Evolutionary conservation across 768 basidiomycete genomes (phyloP), one percentile per base, ranked within the genome.

Genomic region (Collybia nuda): DNA sequence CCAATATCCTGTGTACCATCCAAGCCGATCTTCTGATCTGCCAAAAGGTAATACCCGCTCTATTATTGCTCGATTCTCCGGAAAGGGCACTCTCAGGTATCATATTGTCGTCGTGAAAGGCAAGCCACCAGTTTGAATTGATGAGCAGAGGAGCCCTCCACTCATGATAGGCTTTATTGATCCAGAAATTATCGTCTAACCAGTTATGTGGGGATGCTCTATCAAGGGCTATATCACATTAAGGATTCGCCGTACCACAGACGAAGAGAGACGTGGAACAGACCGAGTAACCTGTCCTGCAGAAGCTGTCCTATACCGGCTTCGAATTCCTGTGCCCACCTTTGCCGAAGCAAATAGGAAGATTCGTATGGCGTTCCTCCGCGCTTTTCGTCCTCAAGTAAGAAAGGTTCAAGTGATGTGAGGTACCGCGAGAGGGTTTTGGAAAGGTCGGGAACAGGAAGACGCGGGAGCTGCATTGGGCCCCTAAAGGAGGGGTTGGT

Each of bases 51-150:
- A 88, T 75, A 15, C 75, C 76, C 18, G 67, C 64, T 36, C 67
- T 67, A 51, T 63, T 69, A 40, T 73, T 63, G 47, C 65, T 71
- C 3, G 70, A 70, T 49, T 72, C 67, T 44, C 67, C 69, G 15
- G 59, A 61, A 18, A 71, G 57, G 12, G 71, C 71, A 41, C 62
- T 65, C 6, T 62, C 67, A 6, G 86, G 93, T 38, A 90, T 76
- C 17, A 61, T 71, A 2, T 76, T 62, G 67, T 97, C 93, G 53
- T 95, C 85, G 38, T 77, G 72, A 63, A 94, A 89, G 2, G 91
- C 76, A 19, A 97, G 73, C 95, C 95, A 98, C 94, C 94, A 98
- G 62, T 97, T 98, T 2, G 93, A 95, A 65, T 98, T 88, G 56
- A 98, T 70, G 48, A 90, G 74, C 9, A 98, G 72, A 0, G 95